A percentile compares a stretch with the other conserved stretches of the same genome.
phyloP scores from a whole-genome alignment of 176 grass and related monocot genomes.

The Saccharum officinarum region DNA sequence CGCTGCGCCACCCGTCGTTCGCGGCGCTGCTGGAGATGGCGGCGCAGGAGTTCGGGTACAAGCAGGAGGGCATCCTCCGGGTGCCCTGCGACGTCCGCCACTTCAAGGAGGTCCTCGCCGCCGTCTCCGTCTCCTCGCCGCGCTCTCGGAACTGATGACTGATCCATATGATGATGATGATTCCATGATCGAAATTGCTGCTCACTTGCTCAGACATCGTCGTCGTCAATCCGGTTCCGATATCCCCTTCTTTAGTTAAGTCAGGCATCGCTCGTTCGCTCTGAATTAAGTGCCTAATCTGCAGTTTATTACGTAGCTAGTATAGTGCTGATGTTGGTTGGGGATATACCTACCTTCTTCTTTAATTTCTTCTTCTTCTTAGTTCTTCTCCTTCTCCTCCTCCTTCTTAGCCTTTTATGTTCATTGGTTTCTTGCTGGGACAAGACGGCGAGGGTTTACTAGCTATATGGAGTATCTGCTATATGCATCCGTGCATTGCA shows the following conservation, averaged over 20 bases:
- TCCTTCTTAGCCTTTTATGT: neutral
- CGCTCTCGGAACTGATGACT: neutral
- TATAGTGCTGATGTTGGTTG: neutral
- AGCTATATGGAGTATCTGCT: neutral
- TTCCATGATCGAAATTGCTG: neutral
- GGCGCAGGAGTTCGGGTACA: constrained; percentile 73
- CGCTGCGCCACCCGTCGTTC: constrained; percentile 61
- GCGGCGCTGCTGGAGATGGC: constrained; percentile 54
- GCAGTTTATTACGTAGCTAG: neutral
- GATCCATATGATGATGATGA: too few relatives aligned
- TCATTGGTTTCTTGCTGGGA: neutral
- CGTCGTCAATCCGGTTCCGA: neutral
- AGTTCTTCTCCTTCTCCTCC: neutral
- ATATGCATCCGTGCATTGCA: neutral
- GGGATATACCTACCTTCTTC: neutral
- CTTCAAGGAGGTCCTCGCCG: constrained; percentile 48
- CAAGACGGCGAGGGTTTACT: neutral
- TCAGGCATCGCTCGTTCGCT: neutral
- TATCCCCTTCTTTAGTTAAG: neutral
- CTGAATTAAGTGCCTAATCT: neutral
- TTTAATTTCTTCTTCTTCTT: neutral
- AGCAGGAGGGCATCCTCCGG: constrained; percentile 65
- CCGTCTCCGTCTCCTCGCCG: constrained; percentile 3
- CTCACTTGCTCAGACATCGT: neutral
- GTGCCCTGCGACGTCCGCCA: constrained; percentile 57